These are phyloP conservation scores for Pythium vanterpoolii DNA, from an alignment of 352 stramenopile genomes.

Conservation along the genomic window DNA sequence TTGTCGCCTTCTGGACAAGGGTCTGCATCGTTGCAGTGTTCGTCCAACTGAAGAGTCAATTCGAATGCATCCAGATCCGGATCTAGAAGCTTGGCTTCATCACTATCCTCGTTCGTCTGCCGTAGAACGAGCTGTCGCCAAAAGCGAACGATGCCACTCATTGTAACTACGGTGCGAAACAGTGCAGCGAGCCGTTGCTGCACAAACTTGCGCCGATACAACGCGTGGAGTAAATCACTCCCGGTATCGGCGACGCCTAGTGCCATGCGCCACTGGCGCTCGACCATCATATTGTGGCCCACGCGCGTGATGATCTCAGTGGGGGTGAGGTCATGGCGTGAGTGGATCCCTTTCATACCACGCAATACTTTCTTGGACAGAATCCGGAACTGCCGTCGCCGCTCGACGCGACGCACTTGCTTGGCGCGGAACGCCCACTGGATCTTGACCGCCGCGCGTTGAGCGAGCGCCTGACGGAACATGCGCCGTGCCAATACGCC, in stretches of 20 bases:
- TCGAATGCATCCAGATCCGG: too few relatives aligned
- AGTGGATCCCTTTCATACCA: slow-evolving; percentile 40
- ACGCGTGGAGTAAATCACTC: slow-evolving; percentile 44
- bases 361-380: slow-evolving; percentile 49
- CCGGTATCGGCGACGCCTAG: slow-evolving; percentile 61
- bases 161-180: slow-evolving; percentile 30
- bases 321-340: slow-evolving; percentile 39
- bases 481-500: slow-evolving; percentile 67
- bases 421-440: slow-evolving; percentile 44
- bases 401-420: slow-evolving; percentile 27
- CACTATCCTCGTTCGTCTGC: background rate
- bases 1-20: background rate
- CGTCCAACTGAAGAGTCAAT: background rate
- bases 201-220: slow-evolving; percentile 66
- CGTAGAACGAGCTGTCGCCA: slow-evolving; percentile 31
- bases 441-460: slow-evolving; percentile 43
- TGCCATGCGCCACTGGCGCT: slow-evolving; percentile 58
- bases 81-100: background rate
- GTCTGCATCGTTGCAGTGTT: background rate
- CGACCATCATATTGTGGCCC: slow-evolving; percentile 62
- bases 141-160: slow-evolving; percentile 31
- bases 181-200: slow-evolving; percentile 31
- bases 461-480: slow-evolving; percentile 32
- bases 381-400: slow-evolving; percentile 31
- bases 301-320: slow-evolving; percentile 50